Evolutionary conservation across 805 yeast genomes (phyloP).

Genomic region (Pichia cabralensis): DNA sequence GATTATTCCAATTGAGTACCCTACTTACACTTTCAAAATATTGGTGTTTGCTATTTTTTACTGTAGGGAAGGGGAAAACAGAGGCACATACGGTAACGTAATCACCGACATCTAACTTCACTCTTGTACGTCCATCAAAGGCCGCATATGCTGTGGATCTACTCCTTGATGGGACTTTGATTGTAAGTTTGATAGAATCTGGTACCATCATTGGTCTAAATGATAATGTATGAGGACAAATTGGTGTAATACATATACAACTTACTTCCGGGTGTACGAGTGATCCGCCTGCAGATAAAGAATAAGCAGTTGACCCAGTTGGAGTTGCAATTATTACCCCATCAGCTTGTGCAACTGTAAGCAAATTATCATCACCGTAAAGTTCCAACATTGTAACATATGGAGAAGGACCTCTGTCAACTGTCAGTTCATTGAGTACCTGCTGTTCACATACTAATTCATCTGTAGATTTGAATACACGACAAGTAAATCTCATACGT

Average conservation of each 20-base stretch:
- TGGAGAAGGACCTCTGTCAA: constrained; percentile 92
- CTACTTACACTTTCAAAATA: constrained; percentile 78
- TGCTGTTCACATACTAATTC: constrained; percentile 56
- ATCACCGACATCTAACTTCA: constrained; percentile 74
- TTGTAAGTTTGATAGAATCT: constrained; percentile 78
- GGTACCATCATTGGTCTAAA: constrained; percentile 89
- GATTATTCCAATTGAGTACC: constrained; percentile 86
- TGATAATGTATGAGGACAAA: constrained; percentile 91
- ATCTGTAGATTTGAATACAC: constrained; percentile 49
- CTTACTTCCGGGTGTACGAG: constrained; percentile 90
- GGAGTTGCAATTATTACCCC: constrained; percentile 91
- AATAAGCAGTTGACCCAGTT: constrained; percentile 94
- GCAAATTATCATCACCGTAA: constrained; percentile 75
- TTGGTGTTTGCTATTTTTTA: constrained; percentile 62
- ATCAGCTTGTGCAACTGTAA: constrained; percentile 90
- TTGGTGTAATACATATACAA: constrained; percentile 88
- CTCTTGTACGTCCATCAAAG: constrained; percentile 85
- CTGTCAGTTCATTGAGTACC: constrained; percentile 80
- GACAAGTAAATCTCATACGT: constrained; percentile 81
- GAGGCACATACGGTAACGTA: constrained; percentile 79
- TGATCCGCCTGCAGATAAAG: constrained; percentile 91
- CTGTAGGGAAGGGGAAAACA: constrained; percentile 91
- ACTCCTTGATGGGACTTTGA: constrained; percentile 69
- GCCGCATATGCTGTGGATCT: constrained; percentile 95
- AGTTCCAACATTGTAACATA: constrained; percentile 83